Conservation (phyloP, 2,329 filamentous ascomycete species). For the Penicillium italicum region DNA sequence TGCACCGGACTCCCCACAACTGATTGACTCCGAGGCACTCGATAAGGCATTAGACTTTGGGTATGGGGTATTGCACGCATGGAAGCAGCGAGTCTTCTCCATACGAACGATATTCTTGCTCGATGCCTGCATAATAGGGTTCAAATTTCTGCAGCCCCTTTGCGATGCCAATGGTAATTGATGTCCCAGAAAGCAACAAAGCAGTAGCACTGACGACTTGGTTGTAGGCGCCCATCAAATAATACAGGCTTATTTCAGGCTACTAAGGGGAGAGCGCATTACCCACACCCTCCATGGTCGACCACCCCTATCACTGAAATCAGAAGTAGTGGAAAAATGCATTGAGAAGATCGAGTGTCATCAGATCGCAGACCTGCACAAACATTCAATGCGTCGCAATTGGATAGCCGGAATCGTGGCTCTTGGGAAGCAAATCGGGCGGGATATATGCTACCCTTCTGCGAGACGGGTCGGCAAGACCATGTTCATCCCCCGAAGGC, state of each 20-base stretch:
- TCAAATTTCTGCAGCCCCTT: constrained; percentile 7
- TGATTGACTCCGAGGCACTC: constrained; percentile 1
- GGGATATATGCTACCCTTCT: constrained; percentile 1
- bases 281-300: background rate
- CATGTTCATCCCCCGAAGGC: background rate
- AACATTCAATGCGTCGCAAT: background rate
- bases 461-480: background rate
- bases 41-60: constrained; percentile 1
- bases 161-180: constrained; percentile 6
- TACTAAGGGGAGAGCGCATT: background rate
- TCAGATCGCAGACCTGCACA: constrained; percentile 3
- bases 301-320: constrained; percentile 2
- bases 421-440: background rate
- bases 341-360: constrained; percentile 1
- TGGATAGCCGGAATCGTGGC: background rate
- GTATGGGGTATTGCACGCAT: background rate
- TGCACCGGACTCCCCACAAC: background rate
- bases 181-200: no score
- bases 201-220: background rate
- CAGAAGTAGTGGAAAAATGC: constrained; percentile 6
- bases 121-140: constrained; percentile 8
- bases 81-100: constrained; percentile 7
- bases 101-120: constrained; percentile 5
- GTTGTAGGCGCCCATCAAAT: constrained; percentile 3
- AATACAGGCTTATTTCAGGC: constrained; percentile 3